Conservation (phyloP, 106 monocot species). For the Acorus gramineus region DNA sequence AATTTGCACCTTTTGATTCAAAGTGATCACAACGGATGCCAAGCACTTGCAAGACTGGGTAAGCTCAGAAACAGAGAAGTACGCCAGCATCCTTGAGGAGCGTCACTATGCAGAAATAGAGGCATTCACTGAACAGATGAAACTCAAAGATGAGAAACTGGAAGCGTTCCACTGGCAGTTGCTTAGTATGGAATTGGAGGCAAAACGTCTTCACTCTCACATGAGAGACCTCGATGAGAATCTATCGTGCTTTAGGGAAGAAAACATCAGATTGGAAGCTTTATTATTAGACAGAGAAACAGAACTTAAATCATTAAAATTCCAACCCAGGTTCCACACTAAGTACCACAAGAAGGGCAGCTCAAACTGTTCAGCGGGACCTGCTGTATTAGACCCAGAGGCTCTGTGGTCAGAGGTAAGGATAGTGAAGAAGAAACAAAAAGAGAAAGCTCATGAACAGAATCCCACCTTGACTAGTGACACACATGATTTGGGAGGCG, state of each 20-base stretch:
- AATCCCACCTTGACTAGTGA: too few relatives aligned
- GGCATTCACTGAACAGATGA: constrained; percentile 77
- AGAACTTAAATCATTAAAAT: constrained; percentile 38
- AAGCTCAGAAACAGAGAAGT: constrained; percentile 45
- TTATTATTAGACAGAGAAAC: constrained; percentile 35
- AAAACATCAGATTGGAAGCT: constrained; percentile 41
- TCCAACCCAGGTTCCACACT: constrained; percentile 18
- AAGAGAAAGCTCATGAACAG: constrained; percentile 6
- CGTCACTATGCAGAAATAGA: constrained; percentile 63
- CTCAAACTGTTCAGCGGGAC: background rate
- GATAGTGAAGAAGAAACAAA: constrained; percentile 5
- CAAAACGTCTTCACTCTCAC: constrained; percentile 58
- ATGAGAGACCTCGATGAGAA: constrained; percentile 45
- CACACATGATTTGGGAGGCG: background rate
- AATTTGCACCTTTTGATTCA: background rate
- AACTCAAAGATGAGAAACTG: constrained; percentile 72
- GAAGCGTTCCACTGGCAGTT: constrained; percentile 50
- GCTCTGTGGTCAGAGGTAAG: constrained; percentile 14
- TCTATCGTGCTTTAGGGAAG: constrained; percentile 32
- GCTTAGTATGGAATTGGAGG: constrained; percentile 53
- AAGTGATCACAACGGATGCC: constrained; percentile 16
- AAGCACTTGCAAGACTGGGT: constrained; percentile 60
- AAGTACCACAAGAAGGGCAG: constrained; percentile 17
- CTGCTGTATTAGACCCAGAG: background rate
- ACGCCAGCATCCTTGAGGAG: constrained; percentile 26